Percentiles rank a stretch among this genome's conserved stretches.
Conservation (phyloP, 2,329 filamentous ascomycete species). For the Penicillium sp. region DNA sequence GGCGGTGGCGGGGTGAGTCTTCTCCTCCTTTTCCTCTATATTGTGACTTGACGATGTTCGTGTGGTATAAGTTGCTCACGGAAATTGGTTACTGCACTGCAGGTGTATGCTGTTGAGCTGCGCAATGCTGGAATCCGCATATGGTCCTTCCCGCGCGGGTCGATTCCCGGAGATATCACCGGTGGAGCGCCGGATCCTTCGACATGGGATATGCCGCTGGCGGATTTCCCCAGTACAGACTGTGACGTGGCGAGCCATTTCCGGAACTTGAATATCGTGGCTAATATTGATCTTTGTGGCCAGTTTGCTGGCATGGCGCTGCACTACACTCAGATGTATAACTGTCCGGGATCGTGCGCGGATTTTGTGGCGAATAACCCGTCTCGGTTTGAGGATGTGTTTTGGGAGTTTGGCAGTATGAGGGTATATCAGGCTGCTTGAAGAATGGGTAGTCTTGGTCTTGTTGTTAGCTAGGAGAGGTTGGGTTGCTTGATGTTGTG, state of each 20-base stretch:
- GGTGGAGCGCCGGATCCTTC: constrained; percentile 58
- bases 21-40: no score
- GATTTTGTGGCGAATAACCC: constrained; percentile 62
- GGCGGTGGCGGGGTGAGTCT: constrained; percentile 54
- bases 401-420: constrained; percentile 66
- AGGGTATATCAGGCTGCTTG: constrained; percentile 54
- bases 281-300: constrained; percentile 68
- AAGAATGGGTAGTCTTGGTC: not conserved
- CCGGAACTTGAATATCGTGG: constrained; percentile 65
- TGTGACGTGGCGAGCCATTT: constrained; percentile 64
- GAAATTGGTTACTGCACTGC: not conserved
- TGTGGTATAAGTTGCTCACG: no score
- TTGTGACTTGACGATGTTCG: no score
- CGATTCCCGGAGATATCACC: constrained; percentile 57
- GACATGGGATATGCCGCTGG: constrained; percentile 62
- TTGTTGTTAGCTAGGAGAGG: not conserved
- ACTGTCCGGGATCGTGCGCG: constrained; percentile 57
- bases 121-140: constrained; percentile 63
- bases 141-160: constrained; percentile 59
- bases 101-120: constrained; percentile 63
- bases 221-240: constrained; percentile 66
- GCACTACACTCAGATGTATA: constrained; percentile 37
- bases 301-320: constrained; percentile 47
- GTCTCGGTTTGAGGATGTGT: constrained; percentile 59
- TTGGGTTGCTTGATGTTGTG: not conserved